Evolutionary conservation across 768 basidiomycete species (phyloP), one percentile per base, ranked within the genome.

Genomic region (Rubroboletus pulcherrimus): DNA sequence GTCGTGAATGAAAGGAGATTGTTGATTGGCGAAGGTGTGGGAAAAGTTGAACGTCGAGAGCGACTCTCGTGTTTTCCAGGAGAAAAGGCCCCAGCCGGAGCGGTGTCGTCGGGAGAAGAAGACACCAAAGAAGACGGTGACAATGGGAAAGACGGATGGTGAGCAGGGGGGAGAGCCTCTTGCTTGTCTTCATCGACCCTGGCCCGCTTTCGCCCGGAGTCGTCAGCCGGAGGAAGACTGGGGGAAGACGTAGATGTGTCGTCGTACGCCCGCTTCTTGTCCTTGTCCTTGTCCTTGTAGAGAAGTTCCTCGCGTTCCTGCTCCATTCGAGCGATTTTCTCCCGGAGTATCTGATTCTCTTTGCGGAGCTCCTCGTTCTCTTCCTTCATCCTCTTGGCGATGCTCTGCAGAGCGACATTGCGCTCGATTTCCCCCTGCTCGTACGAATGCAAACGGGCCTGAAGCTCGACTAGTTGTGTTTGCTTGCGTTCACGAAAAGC

Each of bases 351-450:
- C 29, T 68, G 59, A 63, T 93, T 93, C 71, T 93, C 89, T 57
- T 76, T 74, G 49, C 82, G 82, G 17, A 93, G 78, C 15, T 74
- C 73, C 50, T 91, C 88, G 60, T 94, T 94, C 68, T 94, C 92
- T 61, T 91, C 90, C 72, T 93, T 93, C 54, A 90, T 79, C 33
- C 84, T 82, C 72, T 91, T 92, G 14, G 89, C 90, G 51, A 91
- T 81, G 51, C 79, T 84, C 71, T 93, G 92, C 21, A 94, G 75
- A 44, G 89, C 89, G 48, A 93, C 83, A 65, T 89, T 92, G 53
- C 90, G 84, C 68, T 93, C 89, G 29, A 92, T 84, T 67, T 93
- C 91, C n/a, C 92, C 92, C 67, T 91, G 89, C 68, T 94, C 91
- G 63, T 92, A 93, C 19, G 82, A 82, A 58, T 89, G 85, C 49